Conservation (phyloP, 2,329 filamentous ascomycete genomes). For the Verticillium longisporum region DNA sequence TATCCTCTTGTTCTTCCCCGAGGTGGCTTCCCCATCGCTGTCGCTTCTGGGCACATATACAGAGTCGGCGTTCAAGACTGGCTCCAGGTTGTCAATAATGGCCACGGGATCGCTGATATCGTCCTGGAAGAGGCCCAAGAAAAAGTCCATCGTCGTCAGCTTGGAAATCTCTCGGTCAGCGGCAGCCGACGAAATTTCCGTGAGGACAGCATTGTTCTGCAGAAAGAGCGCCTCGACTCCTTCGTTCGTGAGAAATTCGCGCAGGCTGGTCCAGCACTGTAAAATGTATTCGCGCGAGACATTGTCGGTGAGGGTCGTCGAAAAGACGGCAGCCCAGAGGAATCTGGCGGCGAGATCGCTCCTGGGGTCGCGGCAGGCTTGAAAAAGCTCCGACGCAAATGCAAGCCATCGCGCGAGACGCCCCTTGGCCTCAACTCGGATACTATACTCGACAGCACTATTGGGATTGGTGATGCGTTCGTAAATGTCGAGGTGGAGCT, state of each 20-base stretch:
- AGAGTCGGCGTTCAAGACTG: slow-evolving; percentile 71
- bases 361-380: slow-evolving; percentile 14
- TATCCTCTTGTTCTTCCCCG: slow-evolving; percentile 11
- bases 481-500: slow-evolving; percentile 55
- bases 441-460: slow-evolving; percentile 42
- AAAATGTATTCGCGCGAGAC: slow-evolving; percentile 50
- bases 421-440: slow-evolving; percentile 40
- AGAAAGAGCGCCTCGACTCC: slow-evolving; percentile 47
- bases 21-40: neutral
- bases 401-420: slow-evolving; percentile 46
- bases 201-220: slow-evolving; percentile 83
- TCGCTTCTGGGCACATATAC: slow-evolving; percentile 31
- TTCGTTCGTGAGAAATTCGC: slow-evolving; percentile 39
- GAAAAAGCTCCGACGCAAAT: slow-evolving; percentile 39
- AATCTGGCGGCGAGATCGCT: slow-evolving; percentile 43
- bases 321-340: slow-evolving; percentile 50
- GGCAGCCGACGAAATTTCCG: slow-evolving; percentile 74
- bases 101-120: slow-evolving; percentile 73
- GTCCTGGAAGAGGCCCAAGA: slow-evolving; percentile 80
- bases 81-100: slow-evolving; percentile 87
- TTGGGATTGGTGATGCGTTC: slow-evolving; percentile 51
- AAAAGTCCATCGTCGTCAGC: slow-evolving; percentile 94
- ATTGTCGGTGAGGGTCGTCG: slow-evolving; percentile 44
- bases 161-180: slow-evolving; percentile 88
- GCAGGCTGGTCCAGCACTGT: slow-evolving; percentile 51